These are phyloP conservation scores for Lactarius vividus DNA, from an alignment of 768 basidiomycete genomes.

Conservation along the genomic window DNA sequence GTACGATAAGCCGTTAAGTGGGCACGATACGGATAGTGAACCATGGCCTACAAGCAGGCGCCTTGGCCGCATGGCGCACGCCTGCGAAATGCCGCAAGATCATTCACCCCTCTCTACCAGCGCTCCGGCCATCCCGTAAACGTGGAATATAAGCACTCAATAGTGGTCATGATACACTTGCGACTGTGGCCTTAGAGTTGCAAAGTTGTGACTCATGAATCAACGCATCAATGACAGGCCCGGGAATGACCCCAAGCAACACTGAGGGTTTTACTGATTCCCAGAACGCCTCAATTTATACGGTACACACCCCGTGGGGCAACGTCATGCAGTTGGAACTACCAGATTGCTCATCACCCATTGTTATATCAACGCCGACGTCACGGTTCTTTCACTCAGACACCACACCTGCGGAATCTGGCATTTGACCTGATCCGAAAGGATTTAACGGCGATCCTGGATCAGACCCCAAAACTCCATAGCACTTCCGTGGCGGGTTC, in stretches of 20 bases:
- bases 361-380: background rate
- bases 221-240: background rate
- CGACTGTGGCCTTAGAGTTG: background rate
- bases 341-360: background rate
- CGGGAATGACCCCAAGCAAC: background rate
- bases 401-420: background rate
- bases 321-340: background rate
- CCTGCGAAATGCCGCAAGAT: background rate
- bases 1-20: no score
- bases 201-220: background rate
- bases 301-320: background rate
- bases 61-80: background rate
- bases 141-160: background rate
- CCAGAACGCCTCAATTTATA: background rate
- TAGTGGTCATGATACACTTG: background rate
- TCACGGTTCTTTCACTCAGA: background rate
- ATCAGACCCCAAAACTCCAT: background rate
- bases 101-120: background rate
- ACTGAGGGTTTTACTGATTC: background rate
- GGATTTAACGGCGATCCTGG: background rate
- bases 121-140: background rate
- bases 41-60: no score
- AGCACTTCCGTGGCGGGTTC: background rate
- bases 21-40: no score
- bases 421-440: background rate